Evolutionary conservation across 305 asterid species (phyloP), one percentile per base, ranked within the genome.

Genomic region (Ajuga reptans): DNA sequence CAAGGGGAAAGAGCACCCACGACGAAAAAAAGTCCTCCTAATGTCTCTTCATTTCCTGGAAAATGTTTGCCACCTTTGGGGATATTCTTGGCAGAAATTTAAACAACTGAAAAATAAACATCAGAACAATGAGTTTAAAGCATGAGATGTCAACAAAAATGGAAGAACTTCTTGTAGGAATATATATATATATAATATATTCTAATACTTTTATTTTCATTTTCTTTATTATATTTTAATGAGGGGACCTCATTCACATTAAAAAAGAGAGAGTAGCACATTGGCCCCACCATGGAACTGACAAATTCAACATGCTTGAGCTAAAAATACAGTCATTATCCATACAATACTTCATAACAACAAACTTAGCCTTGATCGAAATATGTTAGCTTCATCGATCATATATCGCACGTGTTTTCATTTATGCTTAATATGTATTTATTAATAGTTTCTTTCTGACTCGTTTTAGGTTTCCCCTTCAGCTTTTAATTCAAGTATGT

Each of bases 1-100:
- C 67, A 49, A n/a, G 52, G 11, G 41, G 73, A 49, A 60, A 66
- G 16, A 64, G 53, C 57, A 59, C 51, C 69, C 57, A 34, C 5
- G 42, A 64, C 53, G n/a, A 66, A 47, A 34, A 9, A 39, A 34
- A 4, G 5, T 50, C 62, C 56, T 75, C 75, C 81, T 88, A 92
- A 81, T 93, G 98, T 77, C 98, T 88, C 84, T 68, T 81, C 97
- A 90, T 88, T 79, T 90, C 96, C 64, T 71, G 86, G 87, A 92
- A 84, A 83, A 90, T 88, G 74, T 69, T 90, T 37, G 95, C 56
- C 80, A 90, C 96, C 82, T 58, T 80, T 3, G 94, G 92, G 11
- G 98, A 89, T 79, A 92, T 70, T 73, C 86, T 83, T 57, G 99
- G 97, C 77, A 90, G 88, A 74, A 71, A 90, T 76, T 85, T 93